Evolutionary conservation across 2,329 filamentous ascomycete genomes (phyloP).

Genomic region (Ascochyta lentis): DNA sequence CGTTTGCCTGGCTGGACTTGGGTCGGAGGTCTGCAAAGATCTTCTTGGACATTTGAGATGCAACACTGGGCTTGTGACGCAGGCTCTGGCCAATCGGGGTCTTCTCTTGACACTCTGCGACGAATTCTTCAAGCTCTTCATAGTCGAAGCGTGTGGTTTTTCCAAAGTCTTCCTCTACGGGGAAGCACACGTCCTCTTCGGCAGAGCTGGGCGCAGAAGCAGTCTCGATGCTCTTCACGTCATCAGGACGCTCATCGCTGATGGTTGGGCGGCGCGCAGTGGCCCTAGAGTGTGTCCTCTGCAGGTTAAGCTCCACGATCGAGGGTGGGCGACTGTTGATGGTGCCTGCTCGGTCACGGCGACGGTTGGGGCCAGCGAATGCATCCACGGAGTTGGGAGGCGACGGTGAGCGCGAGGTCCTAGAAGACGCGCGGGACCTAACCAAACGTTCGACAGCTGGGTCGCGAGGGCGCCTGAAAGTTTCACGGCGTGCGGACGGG

Average conservation of each 20-base stretch:
- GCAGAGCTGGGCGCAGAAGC: constrained; percentile 72
- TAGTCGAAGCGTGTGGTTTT: constrained; percentile 87
- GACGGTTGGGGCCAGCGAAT: constrained; percentile 88
- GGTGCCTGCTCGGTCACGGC: constrained; percentile 76
- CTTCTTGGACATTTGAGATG: constrained; percentile 56
- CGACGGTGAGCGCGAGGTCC: constrained; percentile 73
- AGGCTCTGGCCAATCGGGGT: constrained; percentile 55
- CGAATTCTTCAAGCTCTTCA: constrained; percentile 91
- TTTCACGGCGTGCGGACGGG: constrained; percentile 51
- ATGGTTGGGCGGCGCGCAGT: constrained; percentile 69
- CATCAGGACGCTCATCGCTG: constrained; percentile 64
- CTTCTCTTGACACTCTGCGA: constrained; percentile 64
- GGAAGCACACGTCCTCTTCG: constrained; percentile 90
- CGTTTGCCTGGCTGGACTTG: constrained; percentile 44
- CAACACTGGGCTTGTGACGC: constrained; percentile 44
- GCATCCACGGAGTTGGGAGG: constrained; percentile 98
- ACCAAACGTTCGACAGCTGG: constrained; percentile 41
- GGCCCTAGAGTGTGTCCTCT: constrained; percentile 73
- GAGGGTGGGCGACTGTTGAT: constrained; percentile 63
- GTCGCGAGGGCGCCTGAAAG: constrained; percentile 52
- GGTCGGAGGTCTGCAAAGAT: constrained; percentile 69
- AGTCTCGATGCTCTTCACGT: constrained; percentile 65
- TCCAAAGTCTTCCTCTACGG: constrained; percentile 72
- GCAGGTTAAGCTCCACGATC: constrained; percentile 65
- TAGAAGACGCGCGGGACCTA: constrained; percentile 57